Evolutionary conservation across 345 rosid species (phyloP).

Genomic region (Citrus australasica): DNA sequence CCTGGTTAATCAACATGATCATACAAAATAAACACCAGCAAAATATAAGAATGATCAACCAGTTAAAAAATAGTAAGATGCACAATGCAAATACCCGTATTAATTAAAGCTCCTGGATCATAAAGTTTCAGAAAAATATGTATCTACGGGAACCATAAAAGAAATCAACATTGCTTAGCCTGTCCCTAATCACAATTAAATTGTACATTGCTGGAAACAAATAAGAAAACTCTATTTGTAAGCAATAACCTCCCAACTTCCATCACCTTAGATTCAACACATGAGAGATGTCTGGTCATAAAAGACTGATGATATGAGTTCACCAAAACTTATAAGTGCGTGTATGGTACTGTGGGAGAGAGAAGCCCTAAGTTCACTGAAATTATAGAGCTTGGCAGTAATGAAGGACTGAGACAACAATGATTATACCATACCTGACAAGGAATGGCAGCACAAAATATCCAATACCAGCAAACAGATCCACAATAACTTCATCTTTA

Average conservation of each 20-base stretch:
- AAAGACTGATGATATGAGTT: no score
- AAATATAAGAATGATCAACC: background rate
- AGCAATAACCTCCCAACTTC: no score
- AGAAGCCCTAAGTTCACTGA: background rate
- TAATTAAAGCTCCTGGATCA: background rate
- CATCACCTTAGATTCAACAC: no score
- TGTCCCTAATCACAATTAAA: no score
- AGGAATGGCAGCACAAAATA: slow-evolving; percentile 88
- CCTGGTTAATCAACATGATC: slow-evolving; percentile 37
- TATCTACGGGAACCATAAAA: background rate
- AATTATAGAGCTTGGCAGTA: background rate
- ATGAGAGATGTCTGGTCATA: no score
- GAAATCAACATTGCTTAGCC: background rate
- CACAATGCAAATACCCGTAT: background rate
- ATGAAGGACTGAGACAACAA: background rate
- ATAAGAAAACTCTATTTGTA: no score
- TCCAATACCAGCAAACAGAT: slow-evolving; percentile 92
- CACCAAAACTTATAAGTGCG: no score
- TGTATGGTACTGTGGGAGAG: no score
- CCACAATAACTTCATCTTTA: slow-evolving; percentile 66
- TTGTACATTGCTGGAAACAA: no score
- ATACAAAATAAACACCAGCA: slow-evolving; percentile 1
- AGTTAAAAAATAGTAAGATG: background rate
- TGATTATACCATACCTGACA: slow-evolving; percentile 51
- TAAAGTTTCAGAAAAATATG: background rate